phyloP scores from a whole-genome alignment of 169 alveolate species.

The Babesia caballi region DNA sequence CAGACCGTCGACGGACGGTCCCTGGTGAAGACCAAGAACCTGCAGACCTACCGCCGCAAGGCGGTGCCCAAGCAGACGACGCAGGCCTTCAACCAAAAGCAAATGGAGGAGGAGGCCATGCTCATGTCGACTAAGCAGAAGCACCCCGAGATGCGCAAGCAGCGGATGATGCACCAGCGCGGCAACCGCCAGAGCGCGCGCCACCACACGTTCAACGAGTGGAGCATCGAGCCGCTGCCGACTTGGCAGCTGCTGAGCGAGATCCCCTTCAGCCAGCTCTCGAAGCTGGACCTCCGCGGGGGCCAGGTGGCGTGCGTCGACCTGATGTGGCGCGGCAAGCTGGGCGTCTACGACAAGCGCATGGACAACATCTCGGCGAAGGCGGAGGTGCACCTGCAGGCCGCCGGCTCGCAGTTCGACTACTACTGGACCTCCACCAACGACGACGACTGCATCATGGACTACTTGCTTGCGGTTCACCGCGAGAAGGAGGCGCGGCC shows the following conservation, averaged over 20 bases:
- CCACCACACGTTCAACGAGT: slow-evolving; percentile 85
- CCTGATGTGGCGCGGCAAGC: slow-evolving; percentile 84
- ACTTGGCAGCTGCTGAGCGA: slow-evolving; percentile 85
- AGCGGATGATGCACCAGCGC: slow-evolving; percentile 74
- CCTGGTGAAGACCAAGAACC: slow-evolving; percentile 63
- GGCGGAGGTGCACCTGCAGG: slow-evolving; percentile 69
- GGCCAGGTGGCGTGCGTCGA: slow-evolving; percentile 77
- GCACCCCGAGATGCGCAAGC: slow-evolving; percentile 74
- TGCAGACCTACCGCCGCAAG: slow-evolving; percentile 63
- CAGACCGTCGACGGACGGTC: slow-evolving; percentile 78
- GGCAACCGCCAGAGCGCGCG: slow-evolving; percentile 78
- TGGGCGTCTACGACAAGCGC: slow-evolving; percentile 77
- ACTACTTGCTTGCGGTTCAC: slow-evolving; percentile 56
- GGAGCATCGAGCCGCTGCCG: slow-evolving; percentile 90
- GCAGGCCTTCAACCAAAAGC: slow-evolving; percentile 79
- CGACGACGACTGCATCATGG: slow-evolving; percentile 82
- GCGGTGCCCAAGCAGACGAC: slow-evolving; percentile 71
- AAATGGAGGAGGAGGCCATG: slow-evolving; percentile 78
- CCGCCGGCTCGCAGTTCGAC: slow-evolving; percentile 68
- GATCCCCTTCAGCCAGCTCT: slow-evolving; percentile 82
- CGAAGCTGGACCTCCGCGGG: slow-evolving; percentile 77
- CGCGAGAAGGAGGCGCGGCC: slow-evolving; percentile 10
- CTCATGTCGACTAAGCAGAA: slow-evolving; percentile 68
- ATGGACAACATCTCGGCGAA: slow-evolving; percentile 83
- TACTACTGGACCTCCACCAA: slow-evolving; percentile 83